Evolutionary conservation across 1,284 basidiomycete species (phyloP).

Genomic region (Vanrija pseudolonga): DNA sequence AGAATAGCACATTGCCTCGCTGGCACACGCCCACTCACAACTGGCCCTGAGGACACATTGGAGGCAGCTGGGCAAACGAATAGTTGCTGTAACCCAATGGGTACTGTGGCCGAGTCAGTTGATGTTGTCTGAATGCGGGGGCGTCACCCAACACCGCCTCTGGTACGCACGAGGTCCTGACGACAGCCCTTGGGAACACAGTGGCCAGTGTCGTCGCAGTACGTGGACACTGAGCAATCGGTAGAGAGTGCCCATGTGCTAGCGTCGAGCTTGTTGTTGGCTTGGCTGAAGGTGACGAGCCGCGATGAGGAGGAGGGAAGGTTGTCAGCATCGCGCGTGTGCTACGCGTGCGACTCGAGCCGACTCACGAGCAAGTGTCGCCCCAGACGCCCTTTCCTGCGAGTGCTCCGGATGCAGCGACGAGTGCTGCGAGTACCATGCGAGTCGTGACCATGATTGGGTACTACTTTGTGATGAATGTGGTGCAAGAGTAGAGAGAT

Average conservation of each 20-base stretch:
- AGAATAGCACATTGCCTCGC: not conserved
- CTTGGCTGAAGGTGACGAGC: constrained; percentile 19
- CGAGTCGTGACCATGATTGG: no score
- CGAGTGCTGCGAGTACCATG: no score
- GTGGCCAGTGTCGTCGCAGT: constrained; percentile 58
- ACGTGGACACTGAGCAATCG: constrained; percentile 69
- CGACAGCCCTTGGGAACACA: constrained; percentile 69
- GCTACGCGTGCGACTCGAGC: no score
- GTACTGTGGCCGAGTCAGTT: constrained; percentile 27
- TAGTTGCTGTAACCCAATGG: constrained; percentile 48
- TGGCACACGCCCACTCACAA: constrained; percentile 30
- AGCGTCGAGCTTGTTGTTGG: constrained; percentile 62
- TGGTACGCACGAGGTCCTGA: constrained; percentile 59
- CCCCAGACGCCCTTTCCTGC: no score
- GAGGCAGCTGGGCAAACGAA: constrained; percentile 54
- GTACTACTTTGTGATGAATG: no score
- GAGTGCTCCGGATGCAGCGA: no score
- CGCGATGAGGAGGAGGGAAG: no score
- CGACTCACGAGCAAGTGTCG: no score
- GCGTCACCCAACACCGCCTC: not conserved
- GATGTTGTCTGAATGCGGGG: not conserved
- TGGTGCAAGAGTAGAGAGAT: no score
- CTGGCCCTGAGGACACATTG: constrained; percentile 57
- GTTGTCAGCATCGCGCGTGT: no score
- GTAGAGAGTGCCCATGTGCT: constrained; percentile 71